Evolutionary conservation across 768 basidiomycete genomes (phyloP).

Genomic region (Leucosporidium creatinivorum): DNA sequence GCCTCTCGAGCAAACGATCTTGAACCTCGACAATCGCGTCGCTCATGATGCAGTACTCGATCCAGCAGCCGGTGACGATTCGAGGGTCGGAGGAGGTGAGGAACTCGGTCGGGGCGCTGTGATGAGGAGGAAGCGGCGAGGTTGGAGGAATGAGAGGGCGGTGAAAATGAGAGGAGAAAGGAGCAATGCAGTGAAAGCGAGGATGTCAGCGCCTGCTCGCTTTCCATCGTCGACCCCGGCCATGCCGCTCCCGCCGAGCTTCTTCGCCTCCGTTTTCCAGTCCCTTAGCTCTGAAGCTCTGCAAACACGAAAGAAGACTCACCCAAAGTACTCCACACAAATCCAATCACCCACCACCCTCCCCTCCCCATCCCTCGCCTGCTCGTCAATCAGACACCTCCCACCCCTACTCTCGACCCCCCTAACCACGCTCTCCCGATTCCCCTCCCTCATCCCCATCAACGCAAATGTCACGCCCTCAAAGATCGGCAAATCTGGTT

Average conservation of each 20-base stretch:
- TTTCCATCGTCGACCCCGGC: no score
- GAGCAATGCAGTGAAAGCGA: not conserved
- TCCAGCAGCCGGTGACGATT: conserved; percentile 24
- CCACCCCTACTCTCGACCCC: not conserved
- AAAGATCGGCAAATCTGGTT: conserved; percentile 2
- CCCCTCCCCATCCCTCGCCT: not conserved
- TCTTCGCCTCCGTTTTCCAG: no score
- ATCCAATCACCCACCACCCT: not conserved
- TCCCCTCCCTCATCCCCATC: not conserved
- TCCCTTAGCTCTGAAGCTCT: no score
- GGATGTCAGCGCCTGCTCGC: not conserved
- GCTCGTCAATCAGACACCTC: not conserved
- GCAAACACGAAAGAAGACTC: no score
- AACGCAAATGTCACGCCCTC: conserved; percentile 8
- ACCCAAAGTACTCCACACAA: not conserved
- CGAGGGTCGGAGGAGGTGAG: not conserved
- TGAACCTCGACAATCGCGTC: not conserved
- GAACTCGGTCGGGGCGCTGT: not conserved
- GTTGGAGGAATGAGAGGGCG: no score
- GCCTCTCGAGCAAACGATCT: conserved; percentile 18
- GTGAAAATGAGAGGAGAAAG: not conserved
- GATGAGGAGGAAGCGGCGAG: no score
- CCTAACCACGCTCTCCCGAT: not conserved
- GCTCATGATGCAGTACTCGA: conserved; percentile 24
- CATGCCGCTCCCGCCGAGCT: no score